Percentiles rank a stretch among this genome's conserved stretches.
Evolutionary conservation across 2,329 filamentous ascomycete genomes (phyloP).

Genomic region (Stagonosporopsis rhizophila): DNA sequence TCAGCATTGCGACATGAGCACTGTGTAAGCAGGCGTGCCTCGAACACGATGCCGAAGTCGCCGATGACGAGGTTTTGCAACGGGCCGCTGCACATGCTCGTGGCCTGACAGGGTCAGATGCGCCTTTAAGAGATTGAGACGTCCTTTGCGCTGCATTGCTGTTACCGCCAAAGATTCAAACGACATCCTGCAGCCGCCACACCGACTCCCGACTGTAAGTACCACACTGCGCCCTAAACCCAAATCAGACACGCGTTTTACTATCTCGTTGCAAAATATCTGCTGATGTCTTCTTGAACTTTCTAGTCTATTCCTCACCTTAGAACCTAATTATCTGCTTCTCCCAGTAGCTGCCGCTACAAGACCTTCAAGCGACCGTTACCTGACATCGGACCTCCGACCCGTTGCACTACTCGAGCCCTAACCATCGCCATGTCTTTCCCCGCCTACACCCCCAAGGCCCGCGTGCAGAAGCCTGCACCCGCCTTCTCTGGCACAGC

Average conservation of each 20-base stretch:
- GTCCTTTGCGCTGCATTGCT: neutral
- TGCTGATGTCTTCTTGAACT: slow-evolving; percentile 32
- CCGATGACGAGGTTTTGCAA: slow-evolving; percentile 26
- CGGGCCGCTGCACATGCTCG: slow-evolving; percentile 23
- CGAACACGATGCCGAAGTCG: slow-evolving; percentile 29
- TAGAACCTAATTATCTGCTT: slow-evolving; percentile 8
- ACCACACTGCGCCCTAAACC: slow-evolving; percentile 29
- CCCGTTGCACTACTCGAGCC: slow-evolving; percentile 10
- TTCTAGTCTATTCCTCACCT: slow-evolving; percentile 12
- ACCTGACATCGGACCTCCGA: slow-evolving; percentile 22
- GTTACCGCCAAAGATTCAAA: neutral
- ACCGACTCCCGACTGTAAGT: slow-evolving; percentile 16
- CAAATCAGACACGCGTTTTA: slow-evolving; percentile 29
- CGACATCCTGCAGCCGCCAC: slow-evolving; percentile 19
- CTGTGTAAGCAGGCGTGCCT: slow-evolving; percentile 36
- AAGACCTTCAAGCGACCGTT: slow-evolving; percentile 4
- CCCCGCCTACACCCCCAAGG: slow-evolving; percentile 46
- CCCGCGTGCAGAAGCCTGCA: slow-evolving; percentile 50
- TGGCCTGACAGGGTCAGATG: slow-evolving; percentile 13
- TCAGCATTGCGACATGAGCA: slow-evolving; percentile 15
- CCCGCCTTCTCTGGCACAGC: slow-evolving; percentile 49
- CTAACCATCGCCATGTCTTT: slow-evolving; percentile 37
- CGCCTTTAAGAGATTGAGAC: slow-evolving; percentile 8
- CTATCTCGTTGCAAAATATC: slow-evolving; percentile 39
- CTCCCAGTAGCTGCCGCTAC: neutral